Evolutionary conservation across 2,329 filamentous ascomycete species (phyloP).

Genomic region (Cladophialophora chaetospira): DNA sequence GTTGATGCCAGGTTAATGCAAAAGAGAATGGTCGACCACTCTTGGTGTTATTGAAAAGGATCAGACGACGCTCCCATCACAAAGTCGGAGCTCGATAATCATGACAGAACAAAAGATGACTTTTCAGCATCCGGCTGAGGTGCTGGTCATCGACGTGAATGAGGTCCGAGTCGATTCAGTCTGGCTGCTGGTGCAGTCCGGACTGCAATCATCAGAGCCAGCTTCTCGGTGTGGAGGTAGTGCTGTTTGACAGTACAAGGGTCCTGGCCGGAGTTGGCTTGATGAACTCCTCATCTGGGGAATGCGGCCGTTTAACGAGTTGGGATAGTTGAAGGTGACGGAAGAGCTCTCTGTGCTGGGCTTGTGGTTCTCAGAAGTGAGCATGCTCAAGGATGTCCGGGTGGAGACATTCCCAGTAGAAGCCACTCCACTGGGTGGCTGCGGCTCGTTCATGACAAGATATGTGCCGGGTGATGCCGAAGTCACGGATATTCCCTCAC

Average conservation of each 20-base stretch:
- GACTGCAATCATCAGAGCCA: constrained; percentile 22
- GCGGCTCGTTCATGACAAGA: constrained; percentile 12
- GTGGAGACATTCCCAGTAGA: constrained; percentile 1
- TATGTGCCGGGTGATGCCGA: constrained; percentile 1
- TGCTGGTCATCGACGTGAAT: constrained; percentile 22
- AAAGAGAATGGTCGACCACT: not conserved
- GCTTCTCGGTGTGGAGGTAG: constrained; percentile 18
- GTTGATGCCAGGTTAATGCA: not conserved
- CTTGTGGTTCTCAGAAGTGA: constrained; percentile 16
- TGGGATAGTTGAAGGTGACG: constrained; percentile 19
- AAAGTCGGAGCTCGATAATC: too few relatives aligned
- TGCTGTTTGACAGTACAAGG: constrained; percentile 20
- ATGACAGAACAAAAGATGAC: not conserved
- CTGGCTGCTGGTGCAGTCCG: constrained; percentile 21
- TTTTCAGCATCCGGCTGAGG: constrained; percentile 20
- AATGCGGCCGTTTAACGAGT: constrained; percentile 11
- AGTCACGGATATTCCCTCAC: constrained; percentile 24
- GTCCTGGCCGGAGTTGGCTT: constrained; percentile 13
- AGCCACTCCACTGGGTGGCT: not conserved
- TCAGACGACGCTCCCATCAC: not conserved
- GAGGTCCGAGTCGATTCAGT: constrained; percentile 24
- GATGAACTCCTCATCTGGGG: constrained; percentile 19
- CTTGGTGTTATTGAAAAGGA: not conserved
- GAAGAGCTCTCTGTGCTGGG: constrained; percentile 12
- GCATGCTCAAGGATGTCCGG: constrained; percentile 1